phyloP scores from a whole-genome alignment of 78 protist species.

The Protostelium mycophagum region DNA sequence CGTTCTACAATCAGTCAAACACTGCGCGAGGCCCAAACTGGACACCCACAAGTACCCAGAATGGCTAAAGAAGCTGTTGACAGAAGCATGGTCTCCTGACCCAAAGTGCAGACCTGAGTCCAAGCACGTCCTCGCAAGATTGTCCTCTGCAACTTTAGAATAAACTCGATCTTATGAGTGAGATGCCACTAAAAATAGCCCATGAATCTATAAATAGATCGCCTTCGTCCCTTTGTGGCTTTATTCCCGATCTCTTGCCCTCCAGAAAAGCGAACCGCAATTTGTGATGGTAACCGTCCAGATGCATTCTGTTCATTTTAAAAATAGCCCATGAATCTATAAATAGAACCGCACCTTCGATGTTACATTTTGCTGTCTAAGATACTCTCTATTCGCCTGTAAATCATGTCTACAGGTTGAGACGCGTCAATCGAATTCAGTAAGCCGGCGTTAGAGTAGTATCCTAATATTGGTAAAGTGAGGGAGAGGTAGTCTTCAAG shows the following conservation, averaged over 20 bases:
- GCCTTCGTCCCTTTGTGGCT: too few relatives aligned
- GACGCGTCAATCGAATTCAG: conserved; percentile 50
- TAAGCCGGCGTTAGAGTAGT: conserved; percentile 28
- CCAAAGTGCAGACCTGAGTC: background rate
- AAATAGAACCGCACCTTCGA: background rate
- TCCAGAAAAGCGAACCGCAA: too few relatives aligned
- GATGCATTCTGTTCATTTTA: too few relatives aligned
- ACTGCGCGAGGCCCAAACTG: background rate
- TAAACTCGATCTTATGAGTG: too few relatives aligned
- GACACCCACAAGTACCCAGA: background rate
- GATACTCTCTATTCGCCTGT: background rate
- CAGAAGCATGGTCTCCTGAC: background rate
- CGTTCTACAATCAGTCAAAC: background rate
- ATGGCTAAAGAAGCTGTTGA: background rate
- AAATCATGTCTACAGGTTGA: background rate
- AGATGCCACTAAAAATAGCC: too few relatives aligned
- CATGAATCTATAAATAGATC: background rate
- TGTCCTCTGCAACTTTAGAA: too few relatives aligned
- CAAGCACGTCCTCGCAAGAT: background rate
- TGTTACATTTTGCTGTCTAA: background rate
- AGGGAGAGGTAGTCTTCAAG: conserved; percentile 44
- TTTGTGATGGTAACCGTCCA: too few relatives aligned
- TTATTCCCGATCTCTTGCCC: too few relatives aligned
- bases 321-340: too few relatives aligned
- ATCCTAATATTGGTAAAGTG: conserved; percentile 40